Evolutionary conservation across 2,329 filamentous ascomycete species (phyloP), one percentile per base, ranked within the genome.

Genomic region (Monilinia fructigena): DNA sequence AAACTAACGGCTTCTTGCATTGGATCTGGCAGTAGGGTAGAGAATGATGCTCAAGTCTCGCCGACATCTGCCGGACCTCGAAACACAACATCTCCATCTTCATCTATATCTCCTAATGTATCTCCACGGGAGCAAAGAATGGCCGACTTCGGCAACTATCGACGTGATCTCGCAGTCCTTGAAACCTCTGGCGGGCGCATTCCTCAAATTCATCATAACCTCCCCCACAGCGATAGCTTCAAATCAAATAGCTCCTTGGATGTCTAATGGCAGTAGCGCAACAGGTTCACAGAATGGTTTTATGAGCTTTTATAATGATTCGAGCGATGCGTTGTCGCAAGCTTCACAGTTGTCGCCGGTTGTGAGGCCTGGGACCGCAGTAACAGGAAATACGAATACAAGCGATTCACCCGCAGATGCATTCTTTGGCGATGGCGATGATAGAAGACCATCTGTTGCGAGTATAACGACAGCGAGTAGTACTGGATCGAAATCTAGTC

Each of bases 381-480:
- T 75, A 38, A 75, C 74, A 11, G 83, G 81, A 68, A 81, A 82
- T 61, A 82, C 80, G 42, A 80, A 81, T 20, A 79, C 79, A 62
- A 80, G 83, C 72, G 89, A 91, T 62, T 85, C 86, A 4, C 82
- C 85, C 11, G 88, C 89, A 63, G 78, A 80, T 53, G 79, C 84
- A 55, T 88, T 84, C 73, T 86, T 84, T 74, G 80, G 82, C 68
- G 91, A 96, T 74, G 89, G 82, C 68, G 91, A 96, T 74, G 89
- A 91, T 72, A 83, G 95, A 69, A 86, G 94, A 60, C 94, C 94
- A 2, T 98, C 95, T 4, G 85, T 92, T 61, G 93, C 93, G 50
- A 97, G 93, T 78, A 88, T 93, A 70, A 93, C 90, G 18, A 96
- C 89, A 5, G 86, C 91, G 66, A 95, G 93, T 78, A 96, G 94